These are phyloP conservation scores for Cyberlindnera misumaiensis DNA, from an alignment of 805 yeast genomes.

Conservation along the genomic window DNA sequence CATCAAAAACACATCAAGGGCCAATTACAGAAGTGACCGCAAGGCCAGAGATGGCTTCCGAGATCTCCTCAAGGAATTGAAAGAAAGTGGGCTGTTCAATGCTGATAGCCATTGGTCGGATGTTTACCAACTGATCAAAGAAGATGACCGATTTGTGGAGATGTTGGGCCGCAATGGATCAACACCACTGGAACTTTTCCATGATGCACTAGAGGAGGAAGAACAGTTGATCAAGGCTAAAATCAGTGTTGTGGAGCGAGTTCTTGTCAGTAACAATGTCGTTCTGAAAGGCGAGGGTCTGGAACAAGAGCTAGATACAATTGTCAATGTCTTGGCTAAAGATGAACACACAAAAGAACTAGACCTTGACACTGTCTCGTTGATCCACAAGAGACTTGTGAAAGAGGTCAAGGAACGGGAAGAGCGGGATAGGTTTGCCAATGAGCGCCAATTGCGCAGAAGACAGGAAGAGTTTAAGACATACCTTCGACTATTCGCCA, in stretches of 20 bases:
- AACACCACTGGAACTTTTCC: slow-evolving; percentile 64
- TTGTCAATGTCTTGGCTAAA: slow-evolving; percentile 13
- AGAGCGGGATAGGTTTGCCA: slow-evolving; percentile 16
- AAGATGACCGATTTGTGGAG: slow-evolving; percentile 49
- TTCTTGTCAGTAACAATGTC: slow-evolving; percentile 32
- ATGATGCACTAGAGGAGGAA: slow-evolving; percentile 66
- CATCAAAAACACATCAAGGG: slow-evolving; percentile 24
- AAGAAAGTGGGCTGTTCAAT: slow-evolving; percentile 27
- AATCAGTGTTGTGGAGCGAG: slow-evolving; percentile 51
- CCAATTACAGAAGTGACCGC: slow-evolving; percentile 52
- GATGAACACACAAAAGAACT: slow-evolving; percentile 21
- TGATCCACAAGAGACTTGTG: slow-evolving; percentile 24
- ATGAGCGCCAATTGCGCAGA: slow-evolving; percentile 17
- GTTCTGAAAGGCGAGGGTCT: slow-evolving; percentile 18
- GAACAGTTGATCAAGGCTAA: slow-evolving; percentile 48
- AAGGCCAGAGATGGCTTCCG: slow-evolving; percentile 58
- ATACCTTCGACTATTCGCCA: slow-evolving; percentile 18
- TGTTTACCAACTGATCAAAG: slow-evolving; percentile 41
- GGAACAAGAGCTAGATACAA: slow-evolving; percentile 5
- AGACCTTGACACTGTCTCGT: slow-evolving; percentile 24
- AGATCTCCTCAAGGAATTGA: slow-evolving; percentile 34
- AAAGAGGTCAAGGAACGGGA: slow-evolving; percentile 20
- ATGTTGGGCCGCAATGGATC: slow-evolving; percentile 76
- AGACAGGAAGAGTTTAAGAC: slow-evolving; percentile 19
- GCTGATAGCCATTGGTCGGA: slow-evolving; percentile 58